Base-by-base conservation (phyloP, 1,284 basidiomycete genomes). In the Ganoderma multipileum region DNA sequence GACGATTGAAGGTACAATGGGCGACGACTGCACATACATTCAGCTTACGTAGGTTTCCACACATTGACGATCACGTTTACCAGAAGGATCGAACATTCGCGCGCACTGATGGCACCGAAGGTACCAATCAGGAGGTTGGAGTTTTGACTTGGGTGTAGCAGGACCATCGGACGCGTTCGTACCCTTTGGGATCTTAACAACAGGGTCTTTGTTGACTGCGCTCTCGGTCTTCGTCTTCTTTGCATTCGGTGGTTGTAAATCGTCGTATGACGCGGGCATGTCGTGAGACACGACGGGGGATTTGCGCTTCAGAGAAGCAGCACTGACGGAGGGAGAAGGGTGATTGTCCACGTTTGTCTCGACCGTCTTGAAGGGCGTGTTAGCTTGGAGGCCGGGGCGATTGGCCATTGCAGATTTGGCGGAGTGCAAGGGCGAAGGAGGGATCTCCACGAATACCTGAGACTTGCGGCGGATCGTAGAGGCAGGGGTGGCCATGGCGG, bases 51-150 rank as follows among this genome's bases (percentile, higher is more conserved):
- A 42, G 16, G 28, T 28, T 39, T 20, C 33, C 6, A 18, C 47
- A 54, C n/a, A 30, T 20, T 44, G 39, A 54, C 39, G 33, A 26
- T 26, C 30, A 59, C 14, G 80, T 82, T 67, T 57, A 90, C 90
- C 79, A 52, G 79, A 73, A n/a, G 77, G 74, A 72, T 87, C 86
- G 59, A 86, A 85, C 72, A 89, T 89, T 75, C 84, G 85, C 70
- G 83, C 83, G 77, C 91, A 93, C 74, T 93, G 91, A 77, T 93
- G 91, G 72, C 91, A 93, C 72, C 88, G 86, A 63, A 86, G 23
- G 78, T 54, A 75, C 79, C 26, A 80, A 80, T 68, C 81, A 76
- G 28, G 81, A 78, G 72, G 79, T 47, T 79, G 81, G 78, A 71
- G 79, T 47, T 79, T 74, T 4, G 72, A 58, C 12, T 60, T 60